Base-by-base conservation (phyloP, 1,284 basidiomycete species). In the Pseudozyma tsukubaensis region DNA sequence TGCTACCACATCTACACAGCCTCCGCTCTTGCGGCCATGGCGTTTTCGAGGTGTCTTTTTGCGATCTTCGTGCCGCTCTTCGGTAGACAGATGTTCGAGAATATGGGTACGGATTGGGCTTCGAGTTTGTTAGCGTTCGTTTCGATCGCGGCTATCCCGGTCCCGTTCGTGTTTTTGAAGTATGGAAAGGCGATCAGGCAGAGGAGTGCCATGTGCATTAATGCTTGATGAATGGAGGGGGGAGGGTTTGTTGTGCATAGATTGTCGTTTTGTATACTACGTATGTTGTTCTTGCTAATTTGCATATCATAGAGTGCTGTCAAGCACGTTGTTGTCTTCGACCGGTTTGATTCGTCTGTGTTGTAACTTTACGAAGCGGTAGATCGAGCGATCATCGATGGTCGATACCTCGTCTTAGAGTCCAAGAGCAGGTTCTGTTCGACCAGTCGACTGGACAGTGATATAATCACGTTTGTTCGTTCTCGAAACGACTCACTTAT, bases 1-100 rank as follows among this genome's bases (percentile, higher is more conserved):
- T 72, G 72, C 50, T 74, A 73, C 42, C 64, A 66, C 48, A 62
- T 63, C 53, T 77, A 74, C 51, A 65, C 75, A 29, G 75, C 75
- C 1, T 71, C 66, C 8, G 75, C 72, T 3, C 36, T 77, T 10
- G 59, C 62, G 21, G 75, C 72, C 5, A 67, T 74, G 65, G 70
- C 75, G 2, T 70, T 75, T 48, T 75, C 67, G 18, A 51, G 75
- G 13, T 77, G 66, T 45, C 36, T 75, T 4, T 67, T 77, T 42
- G 75, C 75, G 14, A 49, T 74, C 45, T 70, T 75, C 50, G 69
- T 73, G 10, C 71, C 71, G 29, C 44, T 73, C 11, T 73, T 73
- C 45, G 61, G 66, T 1, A 37, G 62, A 12, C 65, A 68, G 55
- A 72, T 73, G 60, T 73, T 64, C 14, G 47, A 70, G 12, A 47